Evolutionary conservation across 2,329 filamentous ascomycete species (phyloP).

Genomic region (Chaetomium globosum): DNA sequence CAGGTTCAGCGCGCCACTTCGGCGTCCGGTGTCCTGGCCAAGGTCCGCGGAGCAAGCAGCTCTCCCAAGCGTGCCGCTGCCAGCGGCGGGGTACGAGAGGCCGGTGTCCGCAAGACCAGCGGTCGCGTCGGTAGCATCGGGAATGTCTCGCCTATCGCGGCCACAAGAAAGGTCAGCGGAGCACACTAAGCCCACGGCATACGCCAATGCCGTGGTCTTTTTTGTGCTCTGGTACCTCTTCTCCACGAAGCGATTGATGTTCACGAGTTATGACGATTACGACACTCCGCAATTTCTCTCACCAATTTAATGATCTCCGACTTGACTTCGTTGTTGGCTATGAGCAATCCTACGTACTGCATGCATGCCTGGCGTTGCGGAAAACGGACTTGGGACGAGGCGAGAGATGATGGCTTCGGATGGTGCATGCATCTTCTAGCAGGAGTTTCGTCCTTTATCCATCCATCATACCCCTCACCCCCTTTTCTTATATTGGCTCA

Average conservation of each 20-base stretch:
- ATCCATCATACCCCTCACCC: neutral
- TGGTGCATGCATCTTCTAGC: constrained; percentile 25
- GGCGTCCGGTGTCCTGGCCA: constrained; percentile 61
- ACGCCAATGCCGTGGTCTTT: neutral
- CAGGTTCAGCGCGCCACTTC: constrained; percentile 52
- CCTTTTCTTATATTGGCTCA: neutral
- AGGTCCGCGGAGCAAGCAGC: constrained; percentile 55
- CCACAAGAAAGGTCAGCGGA: constrained; percentile 54
- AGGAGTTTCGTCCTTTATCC: constrained; percentile 12
- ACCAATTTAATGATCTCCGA: neutral
- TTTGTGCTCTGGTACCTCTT: neutral
- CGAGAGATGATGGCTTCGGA: neutral
- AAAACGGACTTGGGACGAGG: neutral
- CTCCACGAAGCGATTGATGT: constrained; percentile 12
- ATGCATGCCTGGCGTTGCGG: constrained; percentile 26
- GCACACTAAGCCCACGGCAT: constrained; percentile 11
- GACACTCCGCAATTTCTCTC: constrained; percentile 1
- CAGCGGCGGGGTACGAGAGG: constrained; percentile 56
- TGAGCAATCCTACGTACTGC: neutral
- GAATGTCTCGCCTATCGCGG: constrained; percentile 47
- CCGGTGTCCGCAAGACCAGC: constrained; percentile 64
- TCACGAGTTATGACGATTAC: constrained; percentile 30
- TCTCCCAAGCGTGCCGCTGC: constrained; percentile 36
- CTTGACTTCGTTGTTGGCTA: constrained; percentile 12
- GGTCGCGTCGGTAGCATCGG: constrained; percentile 63